Conservation (phyloP, 1,284 basidiomycete species). For the Ustilago bromivora region DNA sequence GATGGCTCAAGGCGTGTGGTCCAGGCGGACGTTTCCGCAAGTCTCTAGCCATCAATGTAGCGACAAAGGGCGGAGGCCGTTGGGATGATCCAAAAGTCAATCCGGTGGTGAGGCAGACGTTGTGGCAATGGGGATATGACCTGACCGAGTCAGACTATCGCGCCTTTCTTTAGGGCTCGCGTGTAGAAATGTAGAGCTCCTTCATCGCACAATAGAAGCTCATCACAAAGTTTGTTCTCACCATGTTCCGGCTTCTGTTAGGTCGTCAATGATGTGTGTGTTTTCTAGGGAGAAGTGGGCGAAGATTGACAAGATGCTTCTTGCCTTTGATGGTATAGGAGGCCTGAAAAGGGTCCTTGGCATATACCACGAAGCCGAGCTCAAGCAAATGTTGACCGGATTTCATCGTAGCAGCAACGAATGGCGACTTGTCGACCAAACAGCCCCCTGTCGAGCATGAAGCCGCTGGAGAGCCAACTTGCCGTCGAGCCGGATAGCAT, state of each 20-base stretch:
- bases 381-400: too few relatives aligned
- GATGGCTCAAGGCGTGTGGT: slow-evolving; percentile 72
- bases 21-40: slow-evolving; percentile 72
- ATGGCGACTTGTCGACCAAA: too few relatives aligned
- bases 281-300: background rate
- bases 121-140: slow-evolving; percentile 69
- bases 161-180: slow-evolving; percentile 35
- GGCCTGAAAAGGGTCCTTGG: too few relatives aligned
- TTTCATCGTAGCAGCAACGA: too few relatives aligned
- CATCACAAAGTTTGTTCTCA: too few relatives aligned
- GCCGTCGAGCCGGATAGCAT: background rate
- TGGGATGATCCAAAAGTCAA: slow-evolving; percentile 66
- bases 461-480: background rate
- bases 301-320: too few relatives aligned
- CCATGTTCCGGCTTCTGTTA: background rate
- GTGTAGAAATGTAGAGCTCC: background rate
- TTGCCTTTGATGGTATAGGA: too few relatives aligned
- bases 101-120: slow-evolving; percentile 56
- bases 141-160: slow-evolving; percentile 63
- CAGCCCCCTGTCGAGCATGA: background rate
- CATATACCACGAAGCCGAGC: too few relatives aligned
- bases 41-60: slow-evolving; percentile 70
- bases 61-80: slow-evolving; percentile 54
- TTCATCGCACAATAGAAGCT: background rate
- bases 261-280: background rate